Evolutionary conservation across 768 basidiomycete species (phyloP).

Genomic region (Mrakia hoshinonis): DNA sequence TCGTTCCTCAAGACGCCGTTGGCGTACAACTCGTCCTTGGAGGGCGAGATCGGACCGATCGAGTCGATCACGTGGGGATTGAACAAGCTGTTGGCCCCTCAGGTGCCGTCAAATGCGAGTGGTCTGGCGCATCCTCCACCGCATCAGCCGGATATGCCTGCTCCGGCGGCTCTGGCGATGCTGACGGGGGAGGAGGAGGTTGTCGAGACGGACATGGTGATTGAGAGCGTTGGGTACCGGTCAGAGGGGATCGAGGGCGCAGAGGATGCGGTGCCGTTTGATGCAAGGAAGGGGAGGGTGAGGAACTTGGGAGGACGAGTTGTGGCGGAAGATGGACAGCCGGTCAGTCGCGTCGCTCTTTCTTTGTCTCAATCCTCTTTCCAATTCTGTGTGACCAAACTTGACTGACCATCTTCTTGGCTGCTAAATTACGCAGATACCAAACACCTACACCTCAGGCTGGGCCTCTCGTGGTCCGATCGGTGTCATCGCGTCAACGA

Average conservation of each 20-base stretch:
- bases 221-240: slow-evolving; percentile 81
- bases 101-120: not conserved
- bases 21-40: slow-evolving; percentile 31
- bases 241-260: slow-evolving; percentile 49
- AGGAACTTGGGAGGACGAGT: slow-evolving; percentile 42
- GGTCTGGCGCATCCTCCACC: not conserved
- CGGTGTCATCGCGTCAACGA: slow-evolving; percentile 83
- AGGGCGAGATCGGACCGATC: slow-evolving; percentile 46
- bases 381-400: not conserved
- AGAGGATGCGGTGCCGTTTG: slow-evolving; percentile 40
- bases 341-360: slow-evolving; percentile 33
- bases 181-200: slow-evolving; percentile 52
- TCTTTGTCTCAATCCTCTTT: slow-evolving; percentile 35
- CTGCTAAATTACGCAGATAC: slow-evolving; percentile 33
- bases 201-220: slow-evolving; percentile 62
- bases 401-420: slow-evolving; percentile 31
- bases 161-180: slow-evolving; percentile 38
- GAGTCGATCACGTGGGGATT: slow-evolving; percentile 42
- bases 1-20: slow-evolving; percentile 38
- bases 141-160: slow-evolving; percentile 9
- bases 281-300: slow-evolving; percentile 44
- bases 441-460: slow-evolving; percentile 77
- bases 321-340: slow-evolving; percentile 36
- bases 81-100: slow-evolving; percentile 8
- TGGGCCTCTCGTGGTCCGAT: slow-evolving; percentile 89